A percentile compares a stretch with the other conserved stretches of the same genome.
Conservation (phyloP, 2,329 filamentous ascomycete genomes). For the Trichoderma sp. region DNA sequence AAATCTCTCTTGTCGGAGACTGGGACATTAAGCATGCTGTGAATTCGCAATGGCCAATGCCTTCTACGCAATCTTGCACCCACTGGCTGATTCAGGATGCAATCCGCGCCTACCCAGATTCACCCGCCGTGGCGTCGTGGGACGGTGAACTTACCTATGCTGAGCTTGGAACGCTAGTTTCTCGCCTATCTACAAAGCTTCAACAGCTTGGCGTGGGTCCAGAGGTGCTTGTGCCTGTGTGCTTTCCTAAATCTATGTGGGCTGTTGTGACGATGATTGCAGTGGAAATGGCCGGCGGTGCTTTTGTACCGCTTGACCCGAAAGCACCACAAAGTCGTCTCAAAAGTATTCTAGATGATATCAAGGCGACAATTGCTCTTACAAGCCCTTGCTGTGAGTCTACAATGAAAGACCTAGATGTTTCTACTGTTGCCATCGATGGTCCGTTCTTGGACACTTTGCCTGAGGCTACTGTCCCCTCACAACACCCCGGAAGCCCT, state of each 20-base stretch:
- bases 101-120: not conserved
- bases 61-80: constrained; percentile 29
- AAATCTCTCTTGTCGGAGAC: not conserved
- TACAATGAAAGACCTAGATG: not conserved
- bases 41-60: not conserved
- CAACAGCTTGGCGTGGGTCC: constrained; percentile 5
- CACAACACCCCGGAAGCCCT: not conserved
- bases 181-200: constrained; percentile 1
- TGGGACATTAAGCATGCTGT: not conserved
- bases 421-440: not conserved
- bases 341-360: not conserved
- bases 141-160: constrained; percentile 10
- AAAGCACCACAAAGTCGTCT: constrained; percentile 6
- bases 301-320: constrained; percentile 22
- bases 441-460: not conserved
- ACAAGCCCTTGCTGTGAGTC: not conserved
- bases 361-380: not conserved
- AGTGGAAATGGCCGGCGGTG: constrained; percentile 22
- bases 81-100: constrained; percentile 18
- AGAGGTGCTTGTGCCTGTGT: constrained; percentile 19
- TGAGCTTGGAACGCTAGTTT: not conserved
- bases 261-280: constrained; percentile 23
- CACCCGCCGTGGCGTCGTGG: constrained; percentile 13
- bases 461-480: not conserved
- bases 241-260: constrained; percentile 23